Evolutionary conservation across 1,139 yeast species (phyloP).

Genomic region (Petasospora fabianii): DNA sequence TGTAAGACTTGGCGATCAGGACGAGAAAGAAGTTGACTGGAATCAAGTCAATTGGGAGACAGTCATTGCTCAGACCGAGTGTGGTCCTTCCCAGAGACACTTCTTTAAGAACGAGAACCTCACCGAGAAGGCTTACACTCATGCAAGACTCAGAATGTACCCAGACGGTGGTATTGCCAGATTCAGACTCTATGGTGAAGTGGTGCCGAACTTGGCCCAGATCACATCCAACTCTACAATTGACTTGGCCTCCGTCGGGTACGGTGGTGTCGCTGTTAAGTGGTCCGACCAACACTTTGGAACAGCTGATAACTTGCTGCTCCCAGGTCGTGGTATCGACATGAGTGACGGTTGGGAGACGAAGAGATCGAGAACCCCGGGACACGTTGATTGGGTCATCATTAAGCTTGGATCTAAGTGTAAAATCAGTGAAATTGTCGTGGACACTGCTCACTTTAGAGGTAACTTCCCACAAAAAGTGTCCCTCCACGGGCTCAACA

Average conservation of each 20-base stretch:
- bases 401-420: slow-evolving; percentile 69
- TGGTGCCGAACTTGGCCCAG: slow-evolving; percentile 58
- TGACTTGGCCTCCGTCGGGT: slow-evolving; percentile 77
- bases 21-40: slow-evolving; percentile 27
- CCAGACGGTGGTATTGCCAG: slow-evolving; percentile 98
- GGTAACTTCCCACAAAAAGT: slow-evolving; percentile 90
- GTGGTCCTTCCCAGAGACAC: slow-evolving; percentile 87
- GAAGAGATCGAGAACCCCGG: slow-evolving; percentile 75
- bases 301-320: slow-evolving; percentile 76
- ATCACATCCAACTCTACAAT: slow-evolving; percentile 34
- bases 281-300: slow-evolving; percentile 93
- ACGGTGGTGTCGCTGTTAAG: slow-evolving; percentile 84
- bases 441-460: slow-evolving; percentile 90
- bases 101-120: slow-evolving; percentile 62
- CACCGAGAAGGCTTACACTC: slow-evolving; percentile 65
- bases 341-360: slow-evolving; percentile 99
- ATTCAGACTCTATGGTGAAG: slow-evolving; percentile 82
- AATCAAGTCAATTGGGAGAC: slow-evolving; percentile 57
- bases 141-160: slow-evolving; percentile 82
- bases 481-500: slow-evolving; percentile 53
- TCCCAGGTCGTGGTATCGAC: slow-evolving; percentile 93
- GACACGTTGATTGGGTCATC: slow-evolving; percentile 89
- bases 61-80: slow-evolving; percentile 65
- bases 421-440: slow-evolving; percentile 53
- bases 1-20: slow-evolving; percentile 31